A percentile compares a stretch with the other conserved stretches of the same genome.
Evolutionary conservation across 108 stramenopile genomes (phyloP).

Genomic region (Cylindrotheca closterium): DNA sequence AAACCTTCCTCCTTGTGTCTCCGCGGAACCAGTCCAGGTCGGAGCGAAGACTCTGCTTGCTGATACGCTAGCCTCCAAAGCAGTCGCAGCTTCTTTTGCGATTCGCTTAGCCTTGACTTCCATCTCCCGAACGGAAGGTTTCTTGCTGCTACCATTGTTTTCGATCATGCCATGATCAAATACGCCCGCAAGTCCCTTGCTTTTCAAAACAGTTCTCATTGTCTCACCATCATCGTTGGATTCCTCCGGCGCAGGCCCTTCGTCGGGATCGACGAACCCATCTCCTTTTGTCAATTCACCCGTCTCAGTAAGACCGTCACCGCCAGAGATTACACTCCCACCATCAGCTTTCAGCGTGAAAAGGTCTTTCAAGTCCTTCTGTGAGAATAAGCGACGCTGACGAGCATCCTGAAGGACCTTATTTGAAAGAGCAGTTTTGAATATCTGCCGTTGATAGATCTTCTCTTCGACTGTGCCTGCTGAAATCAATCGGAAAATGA

Average conservation of each 20-base stretch:
- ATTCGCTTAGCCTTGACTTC: slow-evolving; percentile 71
- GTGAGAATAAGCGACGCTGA: slow-evolving; percentile 87
- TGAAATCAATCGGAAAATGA: slow-evolving; percentile 93
- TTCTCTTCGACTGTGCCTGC: slow-evolving; percentile 97
- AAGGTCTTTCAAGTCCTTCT: slow-evolving; percentile 85
- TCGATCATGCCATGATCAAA: slow-evolving; percentile 62
- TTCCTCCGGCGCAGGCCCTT: slow-evolving; percentile 9
- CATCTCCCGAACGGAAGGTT: slow-evolving; percentile 64
- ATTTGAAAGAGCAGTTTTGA: slow-evolving; percentile 94
- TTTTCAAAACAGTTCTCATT: slow-evolving; percentile 66
- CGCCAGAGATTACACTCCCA: slow-evolving; percentile 43
- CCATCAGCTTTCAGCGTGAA: slow-evolving; percentile 85
- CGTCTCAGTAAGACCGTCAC: slow-evolving; percentile 62
- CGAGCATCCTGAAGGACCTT: slow-evolving; percentile 89
- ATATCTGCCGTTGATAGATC: slow-evolving; percentile 98
- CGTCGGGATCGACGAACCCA: slow-evolving; percentile 60
- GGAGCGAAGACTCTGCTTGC: slow-evolving; percentile 40
- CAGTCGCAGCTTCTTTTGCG: slow-evolving; percentile 56
- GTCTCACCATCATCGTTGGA: slow-evolving; percentile 44
- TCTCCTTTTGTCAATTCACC: slow-evolving; percentile 60
- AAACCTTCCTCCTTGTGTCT: slow-evolving; percentile 26
- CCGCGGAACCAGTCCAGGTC: slow-evolving; percentile 66
- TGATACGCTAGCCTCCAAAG: slow-evolving; percentile 53
- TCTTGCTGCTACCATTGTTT: slow-evolving; percentile 29
- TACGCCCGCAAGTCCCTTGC: slow-evolving; percentile 75